Conservation (phyloP, 371 early-diverging fungal species). For the Lichtheimia hyalospora region DNA sequence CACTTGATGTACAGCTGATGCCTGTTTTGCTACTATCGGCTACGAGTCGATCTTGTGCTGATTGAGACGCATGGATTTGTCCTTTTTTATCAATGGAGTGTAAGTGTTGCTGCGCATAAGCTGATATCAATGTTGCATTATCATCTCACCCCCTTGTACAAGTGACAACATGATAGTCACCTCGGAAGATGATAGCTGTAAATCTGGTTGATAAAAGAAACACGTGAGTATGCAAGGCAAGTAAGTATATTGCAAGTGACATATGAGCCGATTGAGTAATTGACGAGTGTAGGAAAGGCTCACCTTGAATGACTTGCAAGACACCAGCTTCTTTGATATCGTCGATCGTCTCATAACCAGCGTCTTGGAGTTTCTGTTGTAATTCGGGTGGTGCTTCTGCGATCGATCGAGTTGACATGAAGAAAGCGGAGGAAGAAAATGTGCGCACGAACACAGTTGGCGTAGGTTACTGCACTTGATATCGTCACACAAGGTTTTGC, state of each 20-base stretch:
- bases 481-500: no score
- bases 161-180: constrained; percentile 2
- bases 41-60: constrained; percentile 1
- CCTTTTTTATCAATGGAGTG: constrained; percentile 2
- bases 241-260: background rate
- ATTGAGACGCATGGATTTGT: constrained; percentile 10
- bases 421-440: background rate
- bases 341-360: constrained; percentile 27
- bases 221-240: background rate
- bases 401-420: constrained; percentile 1
- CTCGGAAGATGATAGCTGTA: constrained; percentile 7
- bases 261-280: background rate
- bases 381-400: constrained; percentile 8
- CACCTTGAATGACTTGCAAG: constrained; percentile 24
- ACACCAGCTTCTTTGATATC: constrained; percentile 19
- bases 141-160: constrained; percentile 11
- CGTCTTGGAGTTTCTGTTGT: constrained; percentile 18
- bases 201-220: constrained; percentile 1
- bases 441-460: background rate
- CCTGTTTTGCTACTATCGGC: constrained; percentile 1
- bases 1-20: constrained; percentile 1
- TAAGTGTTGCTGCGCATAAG: background rate
- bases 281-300: background rate
- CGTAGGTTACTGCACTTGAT: background rate
- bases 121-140: background rate